Conservation (phyloP, 371 early-diverging fungal species). For the Zychaea mexicana region DNA sequence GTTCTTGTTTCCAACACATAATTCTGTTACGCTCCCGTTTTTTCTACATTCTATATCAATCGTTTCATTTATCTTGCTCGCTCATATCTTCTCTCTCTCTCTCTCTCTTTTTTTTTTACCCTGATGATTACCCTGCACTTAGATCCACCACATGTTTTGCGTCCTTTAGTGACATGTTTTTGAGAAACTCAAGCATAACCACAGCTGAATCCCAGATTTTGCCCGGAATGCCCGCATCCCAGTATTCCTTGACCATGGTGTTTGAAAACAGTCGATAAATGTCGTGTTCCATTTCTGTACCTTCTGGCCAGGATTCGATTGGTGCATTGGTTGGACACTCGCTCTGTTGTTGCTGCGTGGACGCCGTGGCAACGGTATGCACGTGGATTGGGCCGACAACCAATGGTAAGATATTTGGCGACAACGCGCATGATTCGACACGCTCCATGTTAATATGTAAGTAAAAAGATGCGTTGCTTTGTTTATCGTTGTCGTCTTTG, state of each 20-base stretch:
- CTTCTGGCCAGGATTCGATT: conserved; percentile 32
- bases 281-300: conserved; percentile 32
- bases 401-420: conserved; percentile 34
- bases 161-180: conserved; percentile 25
- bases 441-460: conserved; percentile 3
- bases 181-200: conserved; percentile 48
- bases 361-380: too few species aligned
- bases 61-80: neutral
- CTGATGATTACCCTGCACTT: conserved; percentile 57
- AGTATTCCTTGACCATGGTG: conserved; percentile 54
- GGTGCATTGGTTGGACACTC: conserved; percentile 10
- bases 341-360: neutral
- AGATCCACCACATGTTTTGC: conserved; percentile 54
- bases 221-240: conserved; percentile 63
- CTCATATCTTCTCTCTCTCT: neutral
- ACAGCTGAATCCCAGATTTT: conserved; percentile 72
- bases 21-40: too few species aligned
- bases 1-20: neutral
- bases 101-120: neutral
- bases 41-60: neutral
- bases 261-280: conserved; percentile 37
- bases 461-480: conserved; percentile 9
- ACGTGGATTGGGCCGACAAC: conserved; percentile 49
- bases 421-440: neutral
- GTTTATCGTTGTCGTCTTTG: neutral